Base-by-base conservation (phyloP, 805 yeast genomes). In the Cyberlindnera amylophila region DNA sequence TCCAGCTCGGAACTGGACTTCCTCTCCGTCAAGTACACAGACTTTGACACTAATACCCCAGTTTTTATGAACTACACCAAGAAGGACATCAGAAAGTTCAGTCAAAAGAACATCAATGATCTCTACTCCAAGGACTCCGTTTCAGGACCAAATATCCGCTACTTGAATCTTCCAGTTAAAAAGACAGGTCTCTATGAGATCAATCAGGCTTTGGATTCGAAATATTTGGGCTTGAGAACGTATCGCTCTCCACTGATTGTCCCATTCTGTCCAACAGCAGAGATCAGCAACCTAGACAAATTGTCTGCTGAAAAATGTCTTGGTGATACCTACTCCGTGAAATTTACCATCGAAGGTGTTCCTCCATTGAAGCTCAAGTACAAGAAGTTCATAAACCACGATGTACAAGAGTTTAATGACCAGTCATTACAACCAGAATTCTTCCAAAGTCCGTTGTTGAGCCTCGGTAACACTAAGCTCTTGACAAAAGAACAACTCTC, bases 141-240 rank as follows among this genome's bases (percentile, higher is more conserved):
- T 4, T 38, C 50, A 17, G 52, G 56, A 1, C 57, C 61, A 39
- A 52, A 51, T 51, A 72, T 83, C 15, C 72, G 75, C 38, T 82
- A 82, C 54, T 47, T 86, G 32, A 82, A 78, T 52, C 51, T 90
- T 8, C 88, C 93, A 1, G 63, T 89, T 6, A 59, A 61, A 1
- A 65, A 73, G 14, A 83, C 93, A 0, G 99, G 99, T 1, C 68
- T 75, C n/a, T 93, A 93, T 62, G 77, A 75, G 44, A 71, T 93
- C 3, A 68, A 65, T 19, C 72, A 75, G 41, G 93, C 90, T 6
- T 58, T 72, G 2, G 99, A 93, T 58, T 62, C 71, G 1, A 80
- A 80, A 42, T 76, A 77, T 34, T 66, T 84, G 27, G 75, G 73
- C 14, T 74, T 86, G 27, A 74, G 86, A 52, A 69, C 80, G 2